Conservation (phyloP, 2,329 filamentous ascomycete species). For the Fusarium sp. region DNA sequence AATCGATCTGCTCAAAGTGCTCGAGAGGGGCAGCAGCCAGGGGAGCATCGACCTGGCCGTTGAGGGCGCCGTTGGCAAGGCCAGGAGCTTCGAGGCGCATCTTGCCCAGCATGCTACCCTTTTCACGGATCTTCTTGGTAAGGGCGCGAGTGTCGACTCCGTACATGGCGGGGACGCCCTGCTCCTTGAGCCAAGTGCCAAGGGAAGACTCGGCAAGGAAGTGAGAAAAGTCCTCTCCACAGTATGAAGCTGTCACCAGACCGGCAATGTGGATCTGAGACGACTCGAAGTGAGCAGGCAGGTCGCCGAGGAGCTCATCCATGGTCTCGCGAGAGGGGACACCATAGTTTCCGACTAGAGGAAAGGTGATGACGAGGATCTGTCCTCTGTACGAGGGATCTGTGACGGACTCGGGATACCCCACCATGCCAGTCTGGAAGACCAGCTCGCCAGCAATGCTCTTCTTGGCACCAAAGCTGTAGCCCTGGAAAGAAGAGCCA, state of each 20-base stretch:
- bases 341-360: constrained; percentile 96
- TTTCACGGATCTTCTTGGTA: constrained; percentile 92
- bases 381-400: constrained; percentile 91
- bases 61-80: constrained; percentile 56
- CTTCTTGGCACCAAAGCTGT: constrained; percentile 95
- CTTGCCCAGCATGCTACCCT: constrained; percentile 96
- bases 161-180: constrained; percentile 92
- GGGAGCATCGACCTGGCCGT: constrained; percentile 43
- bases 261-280: constrained; percentile 93
- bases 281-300: constrained; percentile 94
- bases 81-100: constrained; percentile 76
- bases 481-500: constrained; percentile 90
- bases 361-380: constrained; percentile 96
- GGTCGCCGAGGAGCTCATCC: constrained; percentile 84
- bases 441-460: constrained; percentile 96
- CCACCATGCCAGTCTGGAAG: constrained; percentile 99
- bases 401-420: constrained; percentile 93
- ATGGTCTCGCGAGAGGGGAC: constrained; percentile 87
- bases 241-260: constrained; percentile 89
- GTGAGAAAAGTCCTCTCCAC: constrained; percentile 95
- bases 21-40: constrained; percentile 44
- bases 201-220: constrained; percentile 91
- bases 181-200: constrained; percentile 95
- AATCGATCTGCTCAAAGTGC: constrained; percentile 83
- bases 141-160: constrained; percentile 93